phyloP scores from a whole-genome alignment of 495 filamentous ascomycete genomes.

The Lophiotrema nucula region DNA sequence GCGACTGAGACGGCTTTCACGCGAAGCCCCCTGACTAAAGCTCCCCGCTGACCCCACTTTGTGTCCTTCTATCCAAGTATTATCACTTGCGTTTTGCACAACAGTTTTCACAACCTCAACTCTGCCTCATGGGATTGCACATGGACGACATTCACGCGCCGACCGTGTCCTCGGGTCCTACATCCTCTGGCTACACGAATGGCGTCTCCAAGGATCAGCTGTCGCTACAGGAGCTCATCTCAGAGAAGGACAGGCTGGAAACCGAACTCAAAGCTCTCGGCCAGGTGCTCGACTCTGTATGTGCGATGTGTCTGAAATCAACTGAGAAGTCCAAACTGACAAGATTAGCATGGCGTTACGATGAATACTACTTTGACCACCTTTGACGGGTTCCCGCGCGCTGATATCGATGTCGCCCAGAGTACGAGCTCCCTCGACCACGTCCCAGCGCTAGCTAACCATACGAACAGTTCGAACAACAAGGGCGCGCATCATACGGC shows the following conservation, averaged over 20 bases:
- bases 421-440: conserved; percentile 53
- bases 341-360: conserved; percentile 74
- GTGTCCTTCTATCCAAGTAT: too few relatives aligned
- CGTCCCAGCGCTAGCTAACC: neutral
- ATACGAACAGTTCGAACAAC: conserved; percentile 74
- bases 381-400: conserved; percentile 87
- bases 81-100: too few relatives aligned
- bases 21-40: too few relatives aligned
- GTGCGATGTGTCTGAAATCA: conserved; percentile 31
- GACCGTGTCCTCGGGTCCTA: conserved; percentile 44
- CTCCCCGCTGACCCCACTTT: too few relatives aligned
- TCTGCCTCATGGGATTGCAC: conserved; percentile 27
- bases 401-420: conserved; percentile 93
- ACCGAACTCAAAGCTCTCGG: conserved; percentile 80
- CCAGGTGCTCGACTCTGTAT: conserved; percentile 81
- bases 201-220: conserved; percentile 34
- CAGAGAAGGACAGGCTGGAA: conserved; percentile 78
- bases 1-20: too few relatives aligned
- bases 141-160: conserved; percentile 45
- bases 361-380: conserved; percentile 91
- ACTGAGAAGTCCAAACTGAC: neutral
- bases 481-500: conserved; percentile 79
- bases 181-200: conserved; percentile 37
- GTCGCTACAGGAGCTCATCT: conserved; percentile 56
- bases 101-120: too few relatives aligned